Percentiles rank a stretch among this genome's conserved stretches.
Conservation (phyloP, 257 asterid genomes). For the Primulina huaijiensis region DNA sequence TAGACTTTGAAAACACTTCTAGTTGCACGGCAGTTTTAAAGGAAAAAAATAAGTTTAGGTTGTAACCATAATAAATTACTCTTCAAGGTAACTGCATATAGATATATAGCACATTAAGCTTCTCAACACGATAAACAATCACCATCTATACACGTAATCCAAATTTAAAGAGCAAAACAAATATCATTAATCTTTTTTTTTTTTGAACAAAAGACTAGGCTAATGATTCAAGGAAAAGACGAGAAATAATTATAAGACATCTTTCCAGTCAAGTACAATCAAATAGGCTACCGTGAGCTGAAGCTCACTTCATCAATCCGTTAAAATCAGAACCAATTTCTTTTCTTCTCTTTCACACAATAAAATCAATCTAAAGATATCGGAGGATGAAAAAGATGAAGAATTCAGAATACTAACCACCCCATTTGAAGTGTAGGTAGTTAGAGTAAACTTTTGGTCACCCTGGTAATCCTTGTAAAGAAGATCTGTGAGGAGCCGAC, state of each 20-base stretch:
- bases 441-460: constrained; percentile 59
- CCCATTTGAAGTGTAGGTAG: constrained; percentile 51
- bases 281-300: background rate
- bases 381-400: background rate
- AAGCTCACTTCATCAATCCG: constrained; percentile 21
- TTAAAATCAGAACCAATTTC: background rate
- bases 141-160: background rate
- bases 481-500: constrained; percentile 42
- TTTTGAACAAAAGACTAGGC: too few relatives aligned
- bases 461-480: constrained; percentile 54
- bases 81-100: background rate
- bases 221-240: background rate
- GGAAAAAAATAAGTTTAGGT: background rate
- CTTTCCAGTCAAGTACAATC: background rate
- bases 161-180: background rate
- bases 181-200: too few relatives aligned
- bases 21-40: background rate
- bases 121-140: constrained; percentile 15
- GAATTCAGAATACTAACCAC: constrained; percentile 34
- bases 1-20: background rate
- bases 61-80: constrained; percentile 7
- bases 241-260: background rate
- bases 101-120: background rate
- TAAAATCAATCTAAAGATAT: background rate
- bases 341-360: constrained; percentile 13